Evolutionary conservation across 805 yeast species (phyloP), one percentile per base, ranked within the genome.

Genomic region (Lipomyces lipofer): DNA sequence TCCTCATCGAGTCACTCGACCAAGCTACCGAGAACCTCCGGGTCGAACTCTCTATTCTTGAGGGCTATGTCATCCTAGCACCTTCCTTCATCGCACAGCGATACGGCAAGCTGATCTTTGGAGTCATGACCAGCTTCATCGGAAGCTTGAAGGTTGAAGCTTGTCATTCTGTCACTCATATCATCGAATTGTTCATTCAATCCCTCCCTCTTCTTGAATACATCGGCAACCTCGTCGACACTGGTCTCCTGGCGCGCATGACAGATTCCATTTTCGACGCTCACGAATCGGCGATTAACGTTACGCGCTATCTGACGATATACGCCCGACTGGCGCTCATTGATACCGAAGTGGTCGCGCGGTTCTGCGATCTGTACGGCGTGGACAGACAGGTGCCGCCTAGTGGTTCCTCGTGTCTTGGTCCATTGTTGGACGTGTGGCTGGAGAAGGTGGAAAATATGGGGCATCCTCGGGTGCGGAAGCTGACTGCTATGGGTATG

Each of bases 381-480:
- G 4, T 36, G 12, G 45, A 38, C 17, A 15, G 30, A 32, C 40
- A 25, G 8, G 10, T 36, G n/a, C 28, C 19, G 24, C 42, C 28
- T 15, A 25, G n/a, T 36, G 42, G 45, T 10, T 32, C 36, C 12
- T 22, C 42, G 2, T 47, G 50, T 32, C 32, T 52, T 5, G 60
- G 60, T 9, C 49, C 47, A n/a, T 33, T 68, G 9, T 44, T 68
- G 22, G 64, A 63, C 25, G 47, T 28, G 19, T 72, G 75, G 75
- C 38, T 69, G 12, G 60, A 59, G 12, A 59, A 58, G 73, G 69
- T 74, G 38, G 72, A 75, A 24, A 80, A 80, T 55, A 78, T 87
- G 52, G 86, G 85, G 39, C 89, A 84, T 63, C 91, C 95, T 0
- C 77, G 88, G 55, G 81, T 82, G 61, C 81, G 86, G 58, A 92